Evolutionary conservation across 2,329 filamentous ascomycete genomes (phyloP).

Genomic region (Verticillium zaregamsianum): DNA sequence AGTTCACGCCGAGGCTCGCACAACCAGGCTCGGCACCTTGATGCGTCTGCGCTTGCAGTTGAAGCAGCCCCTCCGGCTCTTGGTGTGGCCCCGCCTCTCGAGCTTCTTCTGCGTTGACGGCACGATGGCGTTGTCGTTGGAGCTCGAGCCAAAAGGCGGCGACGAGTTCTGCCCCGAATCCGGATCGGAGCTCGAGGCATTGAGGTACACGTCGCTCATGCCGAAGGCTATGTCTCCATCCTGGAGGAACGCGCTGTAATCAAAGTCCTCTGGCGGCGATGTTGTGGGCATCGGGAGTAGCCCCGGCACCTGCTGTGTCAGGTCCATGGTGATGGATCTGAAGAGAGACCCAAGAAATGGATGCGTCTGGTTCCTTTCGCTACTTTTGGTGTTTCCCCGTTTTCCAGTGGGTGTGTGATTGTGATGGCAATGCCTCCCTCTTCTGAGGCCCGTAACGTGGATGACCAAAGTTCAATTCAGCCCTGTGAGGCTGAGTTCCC

Average conservation of each 20-base stretch:
- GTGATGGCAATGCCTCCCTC: background rate
- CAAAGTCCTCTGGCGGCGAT: slow-evolving; percentile 27
- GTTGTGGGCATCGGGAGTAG: slow-evolving; percentile 20
- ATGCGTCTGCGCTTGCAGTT: slow-evolving; percentile 65
- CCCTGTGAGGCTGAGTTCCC: background rate
- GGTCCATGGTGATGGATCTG: background rate
- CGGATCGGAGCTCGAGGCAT: slow-evolving; percentile 22
- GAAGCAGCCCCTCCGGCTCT: slow-evolving; percentile 61
- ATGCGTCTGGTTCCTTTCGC: background rate
- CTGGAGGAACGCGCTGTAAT: slow-evolving; percentile 34
- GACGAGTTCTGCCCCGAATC: background rate
- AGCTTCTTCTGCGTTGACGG: slow-evolving; percentile 27
- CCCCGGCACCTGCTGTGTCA: background rate
- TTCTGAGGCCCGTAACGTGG: background rate
- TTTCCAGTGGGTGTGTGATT: background rate
- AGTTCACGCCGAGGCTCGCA: background rate
- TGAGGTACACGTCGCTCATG: slow-evolving; percentile 18
- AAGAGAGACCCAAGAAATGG: background rate
- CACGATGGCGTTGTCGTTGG: background rate
- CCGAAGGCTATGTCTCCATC: slow-evolving; percentile 18
- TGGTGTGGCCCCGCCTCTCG: slow-evolving; percentile 60
- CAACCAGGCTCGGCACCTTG: slow-evolving; percentile 39
- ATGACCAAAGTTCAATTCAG: background rate
- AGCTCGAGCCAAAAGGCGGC: slow-evolving; percentile 4
- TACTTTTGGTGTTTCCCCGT: background rate